Percentiles rank a stretch among this genome's conserved stretches.
These are phyloP conservation scores for Phytophthora sojae DNA, from an alignment of 352 stramenopile species.

Conservation along the genomic window DNA sequence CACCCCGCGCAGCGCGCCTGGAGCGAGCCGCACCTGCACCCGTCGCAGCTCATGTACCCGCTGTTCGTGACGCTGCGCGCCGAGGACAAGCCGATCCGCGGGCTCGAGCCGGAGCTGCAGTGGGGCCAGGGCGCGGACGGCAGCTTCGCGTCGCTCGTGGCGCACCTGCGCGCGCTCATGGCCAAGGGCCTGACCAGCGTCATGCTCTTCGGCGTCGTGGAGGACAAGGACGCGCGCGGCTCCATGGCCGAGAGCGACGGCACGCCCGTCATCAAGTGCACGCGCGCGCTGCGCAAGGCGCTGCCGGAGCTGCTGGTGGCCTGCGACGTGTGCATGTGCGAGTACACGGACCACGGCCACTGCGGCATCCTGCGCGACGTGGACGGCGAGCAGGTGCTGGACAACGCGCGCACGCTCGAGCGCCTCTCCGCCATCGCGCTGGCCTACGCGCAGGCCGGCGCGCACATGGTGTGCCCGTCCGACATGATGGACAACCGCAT, in stretches of 20 bases:
- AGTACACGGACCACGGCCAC: conserved; percentile 92
- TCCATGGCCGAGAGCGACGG: conserved; percentile 75
- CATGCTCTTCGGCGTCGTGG: conserved; percentile 92
- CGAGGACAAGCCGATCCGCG: conserved; percentile 78
- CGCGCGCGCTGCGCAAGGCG: conserved; percentile 62
- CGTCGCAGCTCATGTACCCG: conserved; percentile 91
- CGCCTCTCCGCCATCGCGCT: conserved; percentile 96
- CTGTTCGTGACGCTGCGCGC: conserved; percentile 85
- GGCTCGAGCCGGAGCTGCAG: conserved; percentile 87
- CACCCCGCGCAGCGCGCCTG: conserved; percentile 83
- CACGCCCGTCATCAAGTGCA: conserved; percentile 85
- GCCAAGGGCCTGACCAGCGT: conserved; percentile 82
- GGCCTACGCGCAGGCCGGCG: conserved; percentile 95
- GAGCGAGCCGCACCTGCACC: conserved; percentile 89
- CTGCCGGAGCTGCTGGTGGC: conserved; percentile 84
- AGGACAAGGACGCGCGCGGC: conserved; percentile 81
- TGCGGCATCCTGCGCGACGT: conserved; percentile 86
- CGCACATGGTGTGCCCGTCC: conserved; percentile 97
- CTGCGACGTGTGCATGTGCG: conserved; percentile 91
- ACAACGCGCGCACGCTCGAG: conserved; percentile 97
- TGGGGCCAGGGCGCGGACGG: conserved; percentile 79
- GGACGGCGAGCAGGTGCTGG: conserved; percentile 95
- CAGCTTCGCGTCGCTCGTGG: conserved; percentile 74
- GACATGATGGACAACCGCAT: conserved; percentile 99
- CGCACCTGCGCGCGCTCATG: conserved; percentile 73